Conservation (phyloP, 176 grass and related monocot genomes). For the Chrysopogon serrulatus region DNA sequence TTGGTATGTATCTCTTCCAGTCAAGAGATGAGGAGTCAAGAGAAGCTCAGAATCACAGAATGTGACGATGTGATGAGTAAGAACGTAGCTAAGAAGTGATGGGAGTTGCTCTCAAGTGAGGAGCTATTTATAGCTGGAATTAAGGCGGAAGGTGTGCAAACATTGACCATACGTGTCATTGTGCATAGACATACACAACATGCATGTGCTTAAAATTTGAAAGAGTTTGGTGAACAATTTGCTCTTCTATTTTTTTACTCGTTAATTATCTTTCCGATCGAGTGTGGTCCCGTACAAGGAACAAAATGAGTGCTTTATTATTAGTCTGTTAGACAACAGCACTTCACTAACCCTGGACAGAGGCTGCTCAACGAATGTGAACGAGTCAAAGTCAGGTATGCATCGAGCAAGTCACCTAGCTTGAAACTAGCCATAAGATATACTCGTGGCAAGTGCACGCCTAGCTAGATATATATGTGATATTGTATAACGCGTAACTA, state of each 20-base stretch:
- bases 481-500: no score
- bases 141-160: no score
- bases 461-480: no score
- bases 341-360: conserved; percentile 7
- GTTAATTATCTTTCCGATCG: neutral
- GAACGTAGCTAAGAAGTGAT: neutral
- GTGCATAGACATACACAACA: neutral
- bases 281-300: no score
- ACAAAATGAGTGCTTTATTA: neutral
- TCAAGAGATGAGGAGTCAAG: neutral
- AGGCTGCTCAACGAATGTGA: neutral
- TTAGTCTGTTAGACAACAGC: neutral
- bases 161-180: neutral
- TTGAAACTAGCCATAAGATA: neutral
- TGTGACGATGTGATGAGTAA: no score
- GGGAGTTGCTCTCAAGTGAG: neutral
- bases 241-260: no score
- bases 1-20: neutral
- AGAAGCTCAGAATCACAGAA: no score
- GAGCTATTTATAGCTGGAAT: neutral
- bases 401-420: neutral
- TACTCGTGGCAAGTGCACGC: no score
- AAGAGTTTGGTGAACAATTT: neutral
- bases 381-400: neutral
- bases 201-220: neutral